Evolutionary conservation across 306 rosid genomes (phyloP).

Genomic region (Trifolium subterraneum): DNA sequence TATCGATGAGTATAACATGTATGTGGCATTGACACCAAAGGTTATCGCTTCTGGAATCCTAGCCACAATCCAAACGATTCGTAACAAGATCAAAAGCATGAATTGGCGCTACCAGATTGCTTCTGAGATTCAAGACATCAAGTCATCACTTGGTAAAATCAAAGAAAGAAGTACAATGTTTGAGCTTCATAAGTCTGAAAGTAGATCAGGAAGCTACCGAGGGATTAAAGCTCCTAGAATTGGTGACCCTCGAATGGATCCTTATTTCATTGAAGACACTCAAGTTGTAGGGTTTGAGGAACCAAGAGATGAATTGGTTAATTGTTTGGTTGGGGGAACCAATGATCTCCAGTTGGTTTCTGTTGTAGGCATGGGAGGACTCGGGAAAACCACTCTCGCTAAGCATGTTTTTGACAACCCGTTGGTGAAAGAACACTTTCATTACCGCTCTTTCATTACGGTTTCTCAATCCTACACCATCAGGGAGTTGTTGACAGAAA

Average conservation of each 20-base stretch:
- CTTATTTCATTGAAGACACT: slow-evolving; percentile 29
- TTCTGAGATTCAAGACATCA: slow-evolving; percentile 26
- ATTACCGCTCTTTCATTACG: neutral
- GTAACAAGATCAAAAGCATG: neutral
- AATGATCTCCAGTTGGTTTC: slow-evolving; percentile 7
- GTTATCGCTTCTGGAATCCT: neutral
- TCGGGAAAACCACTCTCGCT: slow-evolving; percentile 42
- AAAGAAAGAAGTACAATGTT: slow-evolving; percentile 38
- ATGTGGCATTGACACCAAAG: slow-evolving; percentile 7
- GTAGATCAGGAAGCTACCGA: neutral
- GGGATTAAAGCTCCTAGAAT: neutral
- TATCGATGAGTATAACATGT: slow-evolving; percentile 33
- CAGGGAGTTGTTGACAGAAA: neutral
- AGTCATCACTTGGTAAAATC: slow-evolving; percentile 7
- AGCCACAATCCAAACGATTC: neutral
- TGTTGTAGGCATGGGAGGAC: slow-evolving; percentile 50
- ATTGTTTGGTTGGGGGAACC: neutral
- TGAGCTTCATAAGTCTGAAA: slow-evolving; percentile 1
- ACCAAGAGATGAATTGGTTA: slow-evolving; percentile 30
- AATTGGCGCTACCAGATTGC: neutral
- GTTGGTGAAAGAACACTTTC: neutral
- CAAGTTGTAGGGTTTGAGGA: slow-evolving; percentile 42
- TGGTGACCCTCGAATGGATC: slow-evolving; percentile 32
- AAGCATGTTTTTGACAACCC: slow-evolving; percentile 16
- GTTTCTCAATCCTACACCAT: slow-evolving; percentile 30